Evolutionary conservation across 148 eudicot species (phyloP).

Genomic region (Hydrangea macrophylla): DNA sequence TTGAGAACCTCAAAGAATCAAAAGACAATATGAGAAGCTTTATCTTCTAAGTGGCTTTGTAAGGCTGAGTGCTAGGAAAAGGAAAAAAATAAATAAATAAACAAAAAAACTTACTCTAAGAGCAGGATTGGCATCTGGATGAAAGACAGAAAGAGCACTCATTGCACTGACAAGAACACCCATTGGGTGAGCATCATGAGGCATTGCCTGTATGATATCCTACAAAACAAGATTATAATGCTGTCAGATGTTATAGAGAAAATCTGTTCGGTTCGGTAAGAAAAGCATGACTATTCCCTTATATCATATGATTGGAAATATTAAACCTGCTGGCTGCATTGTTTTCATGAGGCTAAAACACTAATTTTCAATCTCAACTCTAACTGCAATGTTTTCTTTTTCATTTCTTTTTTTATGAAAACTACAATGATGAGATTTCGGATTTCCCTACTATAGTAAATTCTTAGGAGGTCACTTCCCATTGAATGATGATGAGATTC

Average conservation of each 20-base stretch:
- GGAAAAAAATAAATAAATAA: too few species aligned
- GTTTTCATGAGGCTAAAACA: not conserved
- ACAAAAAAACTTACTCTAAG: conserved; percentile 65
- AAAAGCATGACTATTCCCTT: not conserved
- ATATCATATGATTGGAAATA: not conserved
- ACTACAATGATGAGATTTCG: too few species aligned
- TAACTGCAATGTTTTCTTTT: not conserved
- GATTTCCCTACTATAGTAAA: not conserved
- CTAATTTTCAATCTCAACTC: not conserved
- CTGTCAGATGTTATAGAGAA: not conserved
- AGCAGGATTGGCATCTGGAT: conserved; percentile 99
- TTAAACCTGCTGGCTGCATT: not conserved
- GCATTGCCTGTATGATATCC: conserved; percentile 96
- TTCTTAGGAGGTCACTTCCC: not conserved
- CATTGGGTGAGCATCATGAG: conserved; percentile 99
- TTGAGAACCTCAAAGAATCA: not conserved
- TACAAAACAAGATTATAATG: conserved; percentile 32
- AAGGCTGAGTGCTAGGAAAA: conserved; percentile 4
- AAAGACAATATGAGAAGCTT: not conserved
- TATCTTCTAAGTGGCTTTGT: not conserved
- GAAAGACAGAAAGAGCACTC: conserved; percentile 92
- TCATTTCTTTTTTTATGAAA: too few species aligned
- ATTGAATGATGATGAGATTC: not conserved
- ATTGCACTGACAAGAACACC: conserved; percentile 96
- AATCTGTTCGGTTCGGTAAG: not conserved